phyloP scores from a whole-genome alignment of 306 rosid genomes.

The Vigna trinervia region DNA sequence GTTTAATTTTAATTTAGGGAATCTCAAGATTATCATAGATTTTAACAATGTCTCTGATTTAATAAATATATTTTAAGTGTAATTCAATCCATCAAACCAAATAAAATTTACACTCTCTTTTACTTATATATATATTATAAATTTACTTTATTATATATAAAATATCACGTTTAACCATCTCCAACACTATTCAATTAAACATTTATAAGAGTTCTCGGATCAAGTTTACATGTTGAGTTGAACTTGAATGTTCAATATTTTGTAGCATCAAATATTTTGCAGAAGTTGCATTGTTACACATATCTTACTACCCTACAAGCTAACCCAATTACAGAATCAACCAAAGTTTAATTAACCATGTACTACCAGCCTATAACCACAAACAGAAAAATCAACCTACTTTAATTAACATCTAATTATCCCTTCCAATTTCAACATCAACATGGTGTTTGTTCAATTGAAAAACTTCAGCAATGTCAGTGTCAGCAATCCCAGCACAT shows the following conservation, averaged over 20 bases:
- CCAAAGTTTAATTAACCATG: background rate
- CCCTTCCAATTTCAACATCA: slow-evolving; percentile 55
- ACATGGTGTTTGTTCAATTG: slow-evolving; percentile 8
- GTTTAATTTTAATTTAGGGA: too few species aligned
- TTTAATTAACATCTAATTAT: slow-evolving; percentile 5
- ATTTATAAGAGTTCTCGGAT: background rate
- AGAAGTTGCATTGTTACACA: background rate
- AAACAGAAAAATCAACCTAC: background rate
- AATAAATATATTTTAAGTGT: too few species aligned
- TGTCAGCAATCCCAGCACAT: slow-evolving; percentile 48
- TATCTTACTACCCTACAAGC: background rate
- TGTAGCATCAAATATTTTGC: background rate
- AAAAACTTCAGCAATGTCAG: background rate
- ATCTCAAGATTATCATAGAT: too few species aligned
- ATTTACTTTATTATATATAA: too few species aligned
- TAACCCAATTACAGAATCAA: background rate
- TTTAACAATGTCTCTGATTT: too few species aligned
- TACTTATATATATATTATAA: too few species aligned
- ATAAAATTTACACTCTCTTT: too few species aligned
- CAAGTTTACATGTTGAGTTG: slow-evolving; percentile 43
- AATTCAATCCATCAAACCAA: too few species aligned
- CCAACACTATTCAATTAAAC: background rate
- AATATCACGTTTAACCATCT: too few species aligned
- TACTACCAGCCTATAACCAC: background rate
- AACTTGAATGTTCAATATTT: slow-evolving; percentile 37